Evolutionary conservation across 768 basidiomycete genomes (phyloP), one percentile per base, ranked within the genome.

Genomic region (Dacryopinax spathularia): DNA sequence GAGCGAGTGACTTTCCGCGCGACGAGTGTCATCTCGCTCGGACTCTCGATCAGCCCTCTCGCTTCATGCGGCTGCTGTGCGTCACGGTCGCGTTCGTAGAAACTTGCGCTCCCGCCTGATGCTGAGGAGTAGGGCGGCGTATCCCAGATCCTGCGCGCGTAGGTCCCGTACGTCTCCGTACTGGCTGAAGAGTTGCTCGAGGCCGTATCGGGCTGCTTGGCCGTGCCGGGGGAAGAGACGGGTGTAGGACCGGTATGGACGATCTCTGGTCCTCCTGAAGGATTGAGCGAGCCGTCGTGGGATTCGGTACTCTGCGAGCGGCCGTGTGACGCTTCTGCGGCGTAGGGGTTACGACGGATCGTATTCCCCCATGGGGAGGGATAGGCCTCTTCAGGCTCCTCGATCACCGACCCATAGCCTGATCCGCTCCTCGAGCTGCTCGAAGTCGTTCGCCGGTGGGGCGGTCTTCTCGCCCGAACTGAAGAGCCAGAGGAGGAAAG

Each of bases 231-330:
- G 18, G 48, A 56, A 29, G 48, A 56, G 48, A 56, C 48, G 25
- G 48, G 48, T 29, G 48, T 56, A 6, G 48, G 48, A 20, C 48
- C 48, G 48, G 48, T 56, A 31, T 56, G 48, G 48, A 56, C 48
- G 25, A 56, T 56, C 25, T 56, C 48, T 6, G 48, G 48, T 13
- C 48, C n/a, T n/a, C n/a, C 48, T 9, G 48, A 56, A 56, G 48
- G 9, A 20, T 56, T 56, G 5, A 56, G 29, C 22, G 25, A n/a
- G n/a, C n/a, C 13, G 31, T 56, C 29, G 6, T 41, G 39, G 6
- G 48, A 56, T 2, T 56, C 48, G 48, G 3, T 56, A 20, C 48
- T 56, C 25, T 27, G 48, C 13, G 48, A 15, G 5, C 48, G 48
- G 15, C 5, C 3, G 29, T 56, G 48, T 22, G 48, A 25, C 13